Evolutionary conservation across 2,329 filamentous ascomycete species (phyloP).

Genomic region (Trichoderma sp.): DNA sequence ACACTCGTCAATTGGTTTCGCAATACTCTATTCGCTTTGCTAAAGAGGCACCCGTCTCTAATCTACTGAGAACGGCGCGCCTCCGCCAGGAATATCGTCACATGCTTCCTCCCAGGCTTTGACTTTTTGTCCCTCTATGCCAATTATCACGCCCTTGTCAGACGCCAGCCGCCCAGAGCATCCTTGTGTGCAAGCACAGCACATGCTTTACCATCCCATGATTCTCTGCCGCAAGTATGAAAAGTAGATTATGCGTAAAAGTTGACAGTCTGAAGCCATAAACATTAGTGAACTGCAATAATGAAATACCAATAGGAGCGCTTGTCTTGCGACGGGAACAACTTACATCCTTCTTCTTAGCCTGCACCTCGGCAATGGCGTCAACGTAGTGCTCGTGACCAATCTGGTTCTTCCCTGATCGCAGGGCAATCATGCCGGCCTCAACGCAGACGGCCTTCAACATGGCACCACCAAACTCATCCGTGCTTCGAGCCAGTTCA

Average conservation of each 20-base stretch:
- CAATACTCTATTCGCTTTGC: slow-evolving; percentile 18
- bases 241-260: slow-evolving; percentile 47
- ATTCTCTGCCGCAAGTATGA: slow-evolving; percentile 5
- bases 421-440: slow-evolving; percentile 96
- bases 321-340: neutral
- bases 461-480: slow-evolving; percentile 97
- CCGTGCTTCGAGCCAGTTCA: slow-evolving; percentile 91
- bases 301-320: neutral
- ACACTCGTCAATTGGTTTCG: neutral
- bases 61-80: slow-evolving; percentile 15
- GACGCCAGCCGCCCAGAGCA: slow-evolving; percentile 8
- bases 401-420: slow-evolving; percentile 93
- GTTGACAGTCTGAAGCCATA: slow-evolving; percentile 50
- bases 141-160: slow-evolving; percentile 13
- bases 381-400: slow-evolving; percentile 98
- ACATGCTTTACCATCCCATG: neutral
- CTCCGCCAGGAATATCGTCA: slow-evolving; percentile 16
- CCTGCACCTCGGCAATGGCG: slow-evolving; percentile 92
- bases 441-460: slow-evolving; percentile 98
- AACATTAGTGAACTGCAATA: neutral
- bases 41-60: slow-evolving; percentile 9
- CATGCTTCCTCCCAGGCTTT: slow-evolving; percentile 8
- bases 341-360: slow-evolving; percentile 87
- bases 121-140: slow-evolving; percentile 21
- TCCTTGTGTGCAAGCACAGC: neutral